Conservation (phyloP, 2,329 filamentous ascomycete species). For the Phaeosphaeriaceae sp. region DNA sequence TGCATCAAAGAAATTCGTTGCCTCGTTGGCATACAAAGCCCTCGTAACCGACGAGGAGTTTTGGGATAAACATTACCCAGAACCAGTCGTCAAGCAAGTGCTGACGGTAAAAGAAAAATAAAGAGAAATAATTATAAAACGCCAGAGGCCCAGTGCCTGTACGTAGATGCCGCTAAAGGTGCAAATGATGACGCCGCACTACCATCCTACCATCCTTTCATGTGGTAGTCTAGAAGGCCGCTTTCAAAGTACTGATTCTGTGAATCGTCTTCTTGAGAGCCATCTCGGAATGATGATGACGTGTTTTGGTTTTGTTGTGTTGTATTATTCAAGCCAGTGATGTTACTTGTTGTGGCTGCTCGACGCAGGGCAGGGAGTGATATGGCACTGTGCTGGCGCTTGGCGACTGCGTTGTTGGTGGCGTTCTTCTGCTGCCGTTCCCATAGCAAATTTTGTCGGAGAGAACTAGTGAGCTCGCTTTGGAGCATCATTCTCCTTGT, state of each 20-base stretch:
- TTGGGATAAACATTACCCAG: slow-evolving; percentile 41
- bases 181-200: slow-evolving; percentile 29
- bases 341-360: slow-evolving; percentile 71
- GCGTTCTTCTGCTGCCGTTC: slow-evolving; percentile 94
- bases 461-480: slow-evolving; percentile 90
- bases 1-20: slow-evolving; percentile 47
- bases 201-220: slow-evolving; percentile 82
- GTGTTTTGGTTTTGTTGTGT: slow-evolving; percentile 51
- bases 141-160: slow-evolving; percentile 40
- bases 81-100: slow-evolving; percentile 26
- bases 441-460: slow-evolving; percentile 90
- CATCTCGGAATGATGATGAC: slow-evolving; percentile 61
- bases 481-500: slow-evolving; percentile 95
- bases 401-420: slow-evolving; percentile 85
- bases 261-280: slow-evolving; percentile 60
- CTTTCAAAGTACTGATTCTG: slow-evolving; percentile 83
- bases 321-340: slow-evolving; percentile 84
- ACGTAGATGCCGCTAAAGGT: slow-evolving; percentile 48
- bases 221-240: slow-evolving; percentile 77
- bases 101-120: slow-evolving; percentile 20
- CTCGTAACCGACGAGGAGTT: slow-evolving; percentile 44
- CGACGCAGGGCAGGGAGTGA: slow-evolving; percentile 41
- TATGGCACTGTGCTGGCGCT: slow-evolving; percentile 76
- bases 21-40: slow-evolving; percentile 47
- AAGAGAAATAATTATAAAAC: slow-evolving; percentile 32